phyloP scores from a whole-genome alignment of 164 flowering plant genomes.

The Buxus sempervirens region DNA sequence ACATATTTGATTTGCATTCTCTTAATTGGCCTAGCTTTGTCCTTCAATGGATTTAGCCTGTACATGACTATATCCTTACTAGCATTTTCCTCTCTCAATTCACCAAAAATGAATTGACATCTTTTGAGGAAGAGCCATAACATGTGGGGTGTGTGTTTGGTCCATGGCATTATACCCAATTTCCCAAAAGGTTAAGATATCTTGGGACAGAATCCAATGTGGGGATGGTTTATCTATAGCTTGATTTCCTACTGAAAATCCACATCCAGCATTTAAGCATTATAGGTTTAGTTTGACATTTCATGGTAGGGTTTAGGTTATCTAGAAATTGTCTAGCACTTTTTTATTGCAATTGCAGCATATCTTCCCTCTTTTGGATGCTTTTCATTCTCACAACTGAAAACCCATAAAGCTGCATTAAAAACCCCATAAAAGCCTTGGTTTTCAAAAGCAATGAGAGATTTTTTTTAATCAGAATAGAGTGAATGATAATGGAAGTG shows the following conservation, averaged over 20 bases:
- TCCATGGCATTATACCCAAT: neutral
- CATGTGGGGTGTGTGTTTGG: neutral
- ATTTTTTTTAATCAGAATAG: neutral
- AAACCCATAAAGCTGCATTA: neutral
- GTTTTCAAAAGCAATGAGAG: neutral
- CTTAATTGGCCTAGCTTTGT: too few species aligned
- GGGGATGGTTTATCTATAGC: neutral
- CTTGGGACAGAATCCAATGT: neutral
- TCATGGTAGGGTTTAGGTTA: neutral
- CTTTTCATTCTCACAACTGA: constrained; percentile 2
- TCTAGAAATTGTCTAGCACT: neutral
- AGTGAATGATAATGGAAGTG: too few species aligned
- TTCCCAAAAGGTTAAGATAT: neutral
- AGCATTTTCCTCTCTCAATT: neutral
- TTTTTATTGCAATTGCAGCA: neutral
- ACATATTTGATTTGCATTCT: too few species aligned
- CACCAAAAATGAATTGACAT: neutral
- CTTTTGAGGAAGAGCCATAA: neutral
- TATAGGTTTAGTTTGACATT: constrained; percentile 11
- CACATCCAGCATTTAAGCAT: constrained; percentile 6
- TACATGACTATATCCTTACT: neutral
- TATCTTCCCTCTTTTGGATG: constrained; percentile 1
- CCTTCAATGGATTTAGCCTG: too few species aligned
- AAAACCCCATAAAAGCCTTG: too few species aligned
- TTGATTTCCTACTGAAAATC: neutral